These are phyloP conservation scores for Suillus lakei DNA, from an alignment of 768 basidiomycete genomes.

Conservation along the genomic window DNA sequence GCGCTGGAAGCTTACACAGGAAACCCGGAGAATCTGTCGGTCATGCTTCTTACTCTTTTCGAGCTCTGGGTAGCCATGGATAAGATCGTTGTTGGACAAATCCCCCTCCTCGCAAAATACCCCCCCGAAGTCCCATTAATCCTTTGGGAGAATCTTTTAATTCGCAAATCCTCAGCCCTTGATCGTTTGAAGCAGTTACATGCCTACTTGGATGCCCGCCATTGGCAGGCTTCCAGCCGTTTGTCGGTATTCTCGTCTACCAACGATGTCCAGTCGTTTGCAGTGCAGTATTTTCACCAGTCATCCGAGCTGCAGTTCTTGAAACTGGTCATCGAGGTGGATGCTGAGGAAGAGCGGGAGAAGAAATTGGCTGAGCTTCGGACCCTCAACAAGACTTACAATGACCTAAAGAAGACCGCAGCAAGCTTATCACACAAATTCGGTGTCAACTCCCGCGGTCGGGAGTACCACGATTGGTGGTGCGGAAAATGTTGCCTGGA, in stretches of 20 bases:
- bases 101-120: slow-evolving; percentile 35
- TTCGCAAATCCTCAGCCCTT: slow-evolving; percentile 34
- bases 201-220: slow-evolving; percentile 38
- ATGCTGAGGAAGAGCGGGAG: slow-evolving; percentile 26
- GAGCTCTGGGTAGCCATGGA: slow-evolving; percentile 46
- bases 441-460: neutral
- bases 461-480: neutral
- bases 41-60: slow-evolving; percentile 44
- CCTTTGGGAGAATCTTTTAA: slow-evolving; percentile 32
- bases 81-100: slow-evolving; percentile 21
- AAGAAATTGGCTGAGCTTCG: slow-evolving; percentile 21
- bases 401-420: neutral
- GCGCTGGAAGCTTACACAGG: slow-evolving; percentile 31
- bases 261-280: slow-evolving; percentile 29
- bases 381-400: slow-evolving; percentile 21
- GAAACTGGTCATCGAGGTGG: slow-evolving; percentile 33
- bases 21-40: slow-evolving; percentile 44
- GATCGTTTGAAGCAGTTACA: slow-evolving; percentile 31
- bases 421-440: neutral
- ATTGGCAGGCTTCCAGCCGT: slow-evolving; percentile 14
- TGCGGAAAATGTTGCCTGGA: slow-evolving; percentile 37
- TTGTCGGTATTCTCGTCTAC: slow-evolving; percentile 41
- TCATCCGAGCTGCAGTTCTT: slow-evolving; percentile 30
- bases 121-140: slow-evolving; percentile 37
- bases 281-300: slow-evolving; percentile 38